Evolutionary conservation across 345 rosid genomes (phyloP).

Genomic region (Triadica sebifera): DNA sequence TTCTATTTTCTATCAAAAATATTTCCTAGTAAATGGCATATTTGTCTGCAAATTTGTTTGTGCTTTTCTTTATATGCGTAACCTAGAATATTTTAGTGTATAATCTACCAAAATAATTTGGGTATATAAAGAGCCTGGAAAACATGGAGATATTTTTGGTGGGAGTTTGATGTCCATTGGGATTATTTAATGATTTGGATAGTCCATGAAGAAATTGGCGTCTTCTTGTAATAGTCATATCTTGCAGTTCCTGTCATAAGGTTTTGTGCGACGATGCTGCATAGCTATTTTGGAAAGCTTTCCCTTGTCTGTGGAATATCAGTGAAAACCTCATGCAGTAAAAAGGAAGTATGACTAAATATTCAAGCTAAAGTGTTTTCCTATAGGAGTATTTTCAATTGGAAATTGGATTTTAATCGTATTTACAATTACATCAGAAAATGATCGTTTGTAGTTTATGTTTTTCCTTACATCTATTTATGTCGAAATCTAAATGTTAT

Average conservation of each 20-base stretch:
- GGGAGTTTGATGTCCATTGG: neutral
- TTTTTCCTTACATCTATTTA: too few relatives aligned
- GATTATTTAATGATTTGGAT: neutral
- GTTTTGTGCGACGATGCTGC: neutral
- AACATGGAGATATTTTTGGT: neutral
- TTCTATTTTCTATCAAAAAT: neutral
- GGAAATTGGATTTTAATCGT: too few relatives aligned
- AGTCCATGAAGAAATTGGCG: neutral
- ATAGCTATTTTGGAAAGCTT: neutral
- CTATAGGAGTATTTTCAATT: too few relatives aligned
- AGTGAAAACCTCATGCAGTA: neutral
- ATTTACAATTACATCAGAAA: too few relatives aligned
- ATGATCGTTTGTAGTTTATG: too few relatives aligned
- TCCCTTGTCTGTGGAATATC: neutral
- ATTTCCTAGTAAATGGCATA: neutral
- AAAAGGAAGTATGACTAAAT: too few relatives aligned
- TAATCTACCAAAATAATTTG: neutral
- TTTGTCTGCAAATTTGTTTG: neutral
- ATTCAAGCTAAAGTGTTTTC: too few relatives aligned
- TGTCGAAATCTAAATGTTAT: too few relatives aligned
- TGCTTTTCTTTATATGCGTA: neutral
- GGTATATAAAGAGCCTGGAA: neutral
- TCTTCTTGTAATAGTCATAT: neutral
- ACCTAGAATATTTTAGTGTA: neutral
- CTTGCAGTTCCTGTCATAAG: neutral